phyloP scores from a whole-genome alignment of 2,329 filamentous ascomycete species.

The Claviceps digitariae region DNA sequence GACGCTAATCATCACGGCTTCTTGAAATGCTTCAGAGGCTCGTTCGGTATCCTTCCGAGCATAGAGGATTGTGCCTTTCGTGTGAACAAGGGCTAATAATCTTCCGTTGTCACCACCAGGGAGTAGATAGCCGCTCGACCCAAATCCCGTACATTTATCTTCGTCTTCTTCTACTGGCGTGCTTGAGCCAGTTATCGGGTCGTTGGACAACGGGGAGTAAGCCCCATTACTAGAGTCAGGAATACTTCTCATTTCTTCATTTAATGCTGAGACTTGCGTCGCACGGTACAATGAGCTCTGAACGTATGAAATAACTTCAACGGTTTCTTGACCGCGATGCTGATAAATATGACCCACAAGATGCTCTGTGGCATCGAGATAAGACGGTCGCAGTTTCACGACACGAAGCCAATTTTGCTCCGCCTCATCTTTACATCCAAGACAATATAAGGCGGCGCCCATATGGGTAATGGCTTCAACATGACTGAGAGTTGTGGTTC shows the following conservation, averaged over 20 bases:
- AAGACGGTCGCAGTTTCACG: conserved; percentile 70
- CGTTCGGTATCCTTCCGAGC: conserved; percentile 66
- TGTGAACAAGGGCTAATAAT: conserved; percentile 85
- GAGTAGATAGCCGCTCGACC: conserved; percentile 57
- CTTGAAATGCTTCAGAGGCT: conserved; percentile 84
- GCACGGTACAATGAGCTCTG: conserved; percentile 51
- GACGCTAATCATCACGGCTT: conserved; percentile 79
- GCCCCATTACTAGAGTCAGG: background rate
- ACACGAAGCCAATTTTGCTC: conserved; percentile 75
- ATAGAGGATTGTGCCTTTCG: conserved; percentile 98
- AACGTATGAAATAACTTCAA: conserved; percentile 75
- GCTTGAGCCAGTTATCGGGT: background rate
- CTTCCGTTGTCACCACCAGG: conserved; percentile 80
- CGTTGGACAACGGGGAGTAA: background rate
- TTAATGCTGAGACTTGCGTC: background rate
- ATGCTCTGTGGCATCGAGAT: conserved; percentile 92
- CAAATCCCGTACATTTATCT: conserved; percentile 14
- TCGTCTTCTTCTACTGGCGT: background rate
- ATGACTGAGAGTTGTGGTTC: conserved; percentile 40
- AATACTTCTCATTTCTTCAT: background rate
- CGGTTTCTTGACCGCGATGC: conserved; percentile 69
- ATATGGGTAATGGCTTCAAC: conserved; percentile 91
- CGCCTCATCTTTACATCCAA: conserved; percentile 71
- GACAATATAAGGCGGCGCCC: conserved; percentile 74
- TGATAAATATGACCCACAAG: conserved; percentile 79